These are phyloP conservation scores for Ocimum tenuiflorum DNA, from an alignment of 257 asterid species.

Conservation along the genomic window DNA sequence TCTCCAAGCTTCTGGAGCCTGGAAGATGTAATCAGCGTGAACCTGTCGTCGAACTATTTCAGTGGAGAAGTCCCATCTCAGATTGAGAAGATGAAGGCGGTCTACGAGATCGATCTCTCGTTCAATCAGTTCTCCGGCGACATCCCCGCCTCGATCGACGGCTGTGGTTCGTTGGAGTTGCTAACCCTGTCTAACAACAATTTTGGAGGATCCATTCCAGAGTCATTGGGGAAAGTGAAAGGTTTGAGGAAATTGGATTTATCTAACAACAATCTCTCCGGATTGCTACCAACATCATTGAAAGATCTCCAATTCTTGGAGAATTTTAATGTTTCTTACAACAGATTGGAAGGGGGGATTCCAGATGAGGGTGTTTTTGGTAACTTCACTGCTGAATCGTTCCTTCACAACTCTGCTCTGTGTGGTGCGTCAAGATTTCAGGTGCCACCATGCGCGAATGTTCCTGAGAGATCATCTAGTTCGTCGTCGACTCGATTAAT, in stretches of 20 bases:
- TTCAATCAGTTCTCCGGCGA: not conserved
- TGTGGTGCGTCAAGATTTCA: constrained; percentile 25
- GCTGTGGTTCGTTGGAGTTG: not conserved
- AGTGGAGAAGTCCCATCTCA: constrained; percentile 18
- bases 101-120: not conserved
- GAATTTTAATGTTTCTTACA: constrained; percentile 22
- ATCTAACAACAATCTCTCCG: not conserved
- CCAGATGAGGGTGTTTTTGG: constrained; percentile 18
- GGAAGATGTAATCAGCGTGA: constrained; percentile 4
- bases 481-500: not conserved
- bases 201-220: constrained; percentile 2
- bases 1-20: constrained; percentile 21
- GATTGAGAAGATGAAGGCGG: constrained; percentile 16
- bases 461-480: not conserved
- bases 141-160: not conserved
- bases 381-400: constrained; percentile 26
- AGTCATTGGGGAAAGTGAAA: not conserved
- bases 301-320: not conserved
- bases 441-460: constrained; percentile 11
- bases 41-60: constrained; percentile 24
- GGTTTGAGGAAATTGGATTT: not conserved
- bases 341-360: constrained; percentile 27
- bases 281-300: not conserved
- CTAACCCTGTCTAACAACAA: constrained; percentile 22
- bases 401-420: constrained; percentile 20